These are phyloP conservation scores for Euphorbia peplus DNA, from an alignment of 345 rosid species.

Conservation along the genomic window DNA sequence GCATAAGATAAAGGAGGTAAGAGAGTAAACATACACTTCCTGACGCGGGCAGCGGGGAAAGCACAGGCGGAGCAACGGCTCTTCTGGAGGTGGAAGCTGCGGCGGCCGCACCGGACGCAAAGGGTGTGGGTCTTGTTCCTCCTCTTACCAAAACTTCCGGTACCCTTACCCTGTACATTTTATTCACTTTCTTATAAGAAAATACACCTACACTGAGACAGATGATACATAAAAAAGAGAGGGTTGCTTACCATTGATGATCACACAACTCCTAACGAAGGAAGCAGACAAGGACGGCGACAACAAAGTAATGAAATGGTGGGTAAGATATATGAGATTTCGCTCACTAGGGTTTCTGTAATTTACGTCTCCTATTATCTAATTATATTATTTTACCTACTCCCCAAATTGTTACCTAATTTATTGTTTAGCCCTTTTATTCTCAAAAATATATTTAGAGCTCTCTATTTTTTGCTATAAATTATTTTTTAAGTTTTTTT, in stretches of 20 bases:
- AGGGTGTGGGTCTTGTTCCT: constrained; percentile 99
- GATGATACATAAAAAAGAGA: background rate
- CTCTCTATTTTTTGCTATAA: too few relatives aligned
- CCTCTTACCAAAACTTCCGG: constrained; percentile 97
- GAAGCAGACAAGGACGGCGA: too few relatives aligned
- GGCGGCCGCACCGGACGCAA: constrained; percentile 97
- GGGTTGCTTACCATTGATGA: constrained; percentile 20
- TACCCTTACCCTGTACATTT: constrained; percentile 77
- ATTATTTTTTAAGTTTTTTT: too few relatives aligned
- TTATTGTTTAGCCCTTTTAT: too few relatives aligned
- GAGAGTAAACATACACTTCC: constrained; percentile 53
- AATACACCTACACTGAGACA: background rate
- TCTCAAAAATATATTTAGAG: too few relatives aligned
- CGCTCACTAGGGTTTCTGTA: too few relatives aligned
- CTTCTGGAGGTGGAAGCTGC: constrained; percentile 97
- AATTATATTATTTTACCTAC: too few relatives aligned
- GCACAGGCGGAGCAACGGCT: constrained; percentile 93
- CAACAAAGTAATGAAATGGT: too few relatives aligned
- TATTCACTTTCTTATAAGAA: background rate
- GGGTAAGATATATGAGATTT: too few relatives aligned
- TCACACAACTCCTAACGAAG: constrained; percentile 19
- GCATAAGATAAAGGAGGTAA: background rate
- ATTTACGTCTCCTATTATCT: too few relatives aligned
- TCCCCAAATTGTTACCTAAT: too few relatives aligned
- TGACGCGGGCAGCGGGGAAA: constrained; percentile 94